These are phyloP conservation scores for Stenogyne calaminthoides DNA, from an alignment of 305 asterid genomes.

Conservation along the genomic window DNA sequence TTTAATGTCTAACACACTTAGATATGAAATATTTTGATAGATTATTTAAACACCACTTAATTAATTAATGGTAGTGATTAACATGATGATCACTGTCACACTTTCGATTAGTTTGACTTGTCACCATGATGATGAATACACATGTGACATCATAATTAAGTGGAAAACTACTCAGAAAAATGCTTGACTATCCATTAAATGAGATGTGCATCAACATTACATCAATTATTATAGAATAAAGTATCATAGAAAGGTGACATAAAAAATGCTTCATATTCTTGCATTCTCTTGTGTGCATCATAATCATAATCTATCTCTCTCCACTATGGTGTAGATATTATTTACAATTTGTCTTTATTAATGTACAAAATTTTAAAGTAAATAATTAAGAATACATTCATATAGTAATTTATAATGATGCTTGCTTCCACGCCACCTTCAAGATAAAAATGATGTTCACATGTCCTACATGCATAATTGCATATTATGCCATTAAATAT, in stretches of 20 bases:
- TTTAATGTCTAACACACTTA: neutral
- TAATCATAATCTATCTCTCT: constrained; percentile 33
- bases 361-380: neutral
- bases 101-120: constrained; percentile 47
- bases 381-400: constrained; percentile 14
- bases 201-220: constrained; percentile 29
- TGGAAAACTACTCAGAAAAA: constrained; percentile 29
- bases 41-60: neutral
- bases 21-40: neutral
- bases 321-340: constrained; percentile 29
- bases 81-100: neutral
- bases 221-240: constrained; percentile 36
- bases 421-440: constrained; percentile 40
- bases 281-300: constrained; percentile 40
- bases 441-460: constrained; percentile 28
- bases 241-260: constrained; percentile 38
- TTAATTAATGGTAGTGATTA: constrained; percentile 1
- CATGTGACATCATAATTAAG: constrained; percentile 63
- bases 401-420: constrained; percentile 28
- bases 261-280: constrained; percentile 35
- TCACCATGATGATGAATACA: constrained; percentile 35
- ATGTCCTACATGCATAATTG: constrained; percentile 39
- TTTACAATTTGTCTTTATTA: constrained; percentile 19
- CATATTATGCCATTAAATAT: constrained; percentile 13
- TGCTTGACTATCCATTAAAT: constrained; percentile 31